These are phyloP conservation scores for Chenopodium album DNA, from an alignment of 148 eudicot species.

Conservation along the genomic window DNA sequence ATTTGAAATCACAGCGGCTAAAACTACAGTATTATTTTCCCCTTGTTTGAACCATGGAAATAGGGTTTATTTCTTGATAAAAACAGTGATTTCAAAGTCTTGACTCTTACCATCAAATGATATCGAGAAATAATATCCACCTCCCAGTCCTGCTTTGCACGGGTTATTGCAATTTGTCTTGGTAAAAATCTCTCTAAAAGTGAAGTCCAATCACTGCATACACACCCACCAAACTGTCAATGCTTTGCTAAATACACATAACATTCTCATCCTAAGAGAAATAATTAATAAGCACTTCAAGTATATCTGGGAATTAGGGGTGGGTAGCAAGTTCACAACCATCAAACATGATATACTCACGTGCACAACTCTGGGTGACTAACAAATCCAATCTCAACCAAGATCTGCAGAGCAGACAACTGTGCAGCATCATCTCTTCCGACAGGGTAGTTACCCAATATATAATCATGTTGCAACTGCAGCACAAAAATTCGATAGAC, in stretches of 20 bases:
- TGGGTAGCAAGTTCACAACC: not conserved
- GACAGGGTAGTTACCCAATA: slow-evolving; percentile 94
- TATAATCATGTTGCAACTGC: slow-evolving; percentile 98
- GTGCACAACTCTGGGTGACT: slow-evolving; percentile 78
- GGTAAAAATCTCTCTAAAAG: slow-evolving; percentile 90
- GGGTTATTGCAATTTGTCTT: slow-evolving; percentile 85
- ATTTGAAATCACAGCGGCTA: not conserved
- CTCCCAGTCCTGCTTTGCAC: slow-evolving; percentile 93
- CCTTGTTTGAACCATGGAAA: not conserved
- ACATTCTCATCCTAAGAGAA: slow-evolving; percentile 9
- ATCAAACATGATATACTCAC: slow-evolving; percentile 45
- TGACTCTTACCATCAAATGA: slow-evolving; percentile 61
- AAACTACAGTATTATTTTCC: too few species aligned
- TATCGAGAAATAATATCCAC: slow-evolving; percentile 80
- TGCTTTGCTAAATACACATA: not conserved
- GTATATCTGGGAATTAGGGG: not conserved
- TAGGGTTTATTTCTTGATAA: not conserved
- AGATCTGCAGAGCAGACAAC: slow-evolving; percentile 84
- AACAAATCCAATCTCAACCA: slow-evolving; percentile 85
- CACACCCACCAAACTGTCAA: slow-evolving; percentile 18
- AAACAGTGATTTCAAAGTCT: not conserved
- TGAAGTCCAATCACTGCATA: slow-evolving; percentile 87
- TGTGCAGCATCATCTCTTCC: slow-evolving; percentile 98
- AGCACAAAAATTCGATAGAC: slow-evolving; percentile 1
- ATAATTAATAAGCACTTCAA: slow-evolving; percentile 1